Conservation (phyloP, 495 filamentous ascomycete genomes). For the Penicillium longicatenatum region DNA sequence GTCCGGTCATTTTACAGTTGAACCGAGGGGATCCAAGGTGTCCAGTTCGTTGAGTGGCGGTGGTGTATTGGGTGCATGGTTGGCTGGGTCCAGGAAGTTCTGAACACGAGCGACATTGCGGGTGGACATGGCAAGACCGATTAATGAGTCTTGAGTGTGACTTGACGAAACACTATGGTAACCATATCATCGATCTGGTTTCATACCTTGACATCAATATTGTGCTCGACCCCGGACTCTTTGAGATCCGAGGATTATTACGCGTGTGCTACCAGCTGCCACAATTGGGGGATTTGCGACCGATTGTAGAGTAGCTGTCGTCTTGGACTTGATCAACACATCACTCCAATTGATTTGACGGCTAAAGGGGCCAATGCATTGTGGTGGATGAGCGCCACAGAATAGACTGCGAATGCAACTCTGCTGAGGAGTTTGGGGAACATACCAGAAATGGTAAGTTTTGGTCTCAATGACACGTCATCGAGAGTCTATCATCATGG, state of each 20-base stretch:
- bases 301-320: constrained; percentile 10
- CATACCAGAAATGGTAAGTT: neutral
- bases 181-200: constrained; percentile 11
- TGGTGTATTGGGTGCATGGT: constrained; percentile 7
- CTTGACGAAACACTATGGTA: constrained; percentile 7
- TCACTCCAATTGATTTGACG: constrained; percentile 10
- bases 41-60: too few species aligned
- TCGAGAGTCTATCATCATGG: too few species aligned
- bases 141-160: constrained; percentile 8
- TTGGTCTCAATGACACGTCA: too few species aligned
- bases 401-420: constrained; percentile 1
- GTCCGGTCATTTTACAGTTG: constrained; percentile 1
- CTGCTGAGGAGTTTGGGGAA: neutral
- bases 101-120: constrained; percentile 13
- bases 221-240: constrained; percentile 9
- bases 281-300: constrained; percentile 12
- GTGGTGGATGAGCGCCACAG: neutral
- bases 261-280: constrained; percentile 8
- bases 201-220: constrained; percentile 8
- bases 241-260: constrained; percentile 3
- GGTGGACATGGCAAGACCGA: constrained; percentile 11
- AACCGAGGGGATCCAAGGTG: constrained; percentile 9
- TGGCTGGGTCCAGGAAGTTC: constrained; percentile 7
- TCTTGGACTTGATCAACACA: constrained; percentile 12
- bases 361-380: neutral